Evolutionary conservation across 768 basidiomycete genomes (phyloP), one percentile per base, ranked within the genome.

Genomic region (Tephrocybe sp.): DNA sequence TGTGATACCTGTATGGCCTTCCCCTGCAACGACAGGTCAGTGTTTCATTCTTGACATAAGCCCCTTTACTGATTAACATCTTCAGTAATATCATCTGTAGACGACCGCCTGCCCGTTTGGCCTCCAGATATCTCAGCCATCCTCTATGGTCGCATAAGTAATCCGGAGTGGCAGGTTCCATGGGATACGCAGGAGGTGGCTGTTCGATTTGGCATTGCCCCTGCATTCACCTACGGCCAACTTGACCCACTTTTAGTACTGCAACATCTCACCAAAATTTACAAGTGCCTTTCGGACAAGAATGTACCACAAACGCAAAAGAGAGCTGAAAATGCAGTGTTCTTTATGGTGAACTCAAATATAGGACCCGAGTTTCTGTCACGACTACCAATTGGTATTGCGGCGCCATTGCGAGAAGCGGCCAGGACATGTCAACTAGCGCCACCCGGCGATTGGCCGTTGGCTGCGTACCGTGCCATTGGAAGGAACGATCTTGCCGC

Each of bases 331-430:
- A 75, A 75, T 53, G 83, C 84, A 0, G 72, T 90, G 21, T 69
- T 70, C 18, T 66, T 73, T 10, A 77, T 88, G 66, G 75, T 88
- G 13, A 64, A 69, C 2, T 67, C 74, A 6, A 64, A 72, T 5
- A 65, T 75, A 19, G 77, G 76, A 3, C 61, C 68, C 5, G 70
- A 75, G 11, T 73, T 83, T 42, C 57, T 89, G 34, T 72, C 78
- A 47, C 66, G 69, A 16, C 64, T 93, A 15, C 83, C 89, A 1
- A 62, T 90, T 10, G 88, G 89, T 0, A 72, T 90, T 23, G 79
- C 84, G 1, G 77, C 84, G 0, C 94, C 95, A 1, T 68, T 98
- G 4, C 72, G 86, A 45, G 97, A 98, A 64, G 90, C 88, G 1
- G 74, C 88, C n/a, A 71, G 91, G 52, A 83, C 86, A 8, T 92